These are phyloP conservation scores for Conoideocrella luteorostrata DNA, from an alignment of 2,329 filamentous ascomycete species.

Conservation along the genomic window DNA sequence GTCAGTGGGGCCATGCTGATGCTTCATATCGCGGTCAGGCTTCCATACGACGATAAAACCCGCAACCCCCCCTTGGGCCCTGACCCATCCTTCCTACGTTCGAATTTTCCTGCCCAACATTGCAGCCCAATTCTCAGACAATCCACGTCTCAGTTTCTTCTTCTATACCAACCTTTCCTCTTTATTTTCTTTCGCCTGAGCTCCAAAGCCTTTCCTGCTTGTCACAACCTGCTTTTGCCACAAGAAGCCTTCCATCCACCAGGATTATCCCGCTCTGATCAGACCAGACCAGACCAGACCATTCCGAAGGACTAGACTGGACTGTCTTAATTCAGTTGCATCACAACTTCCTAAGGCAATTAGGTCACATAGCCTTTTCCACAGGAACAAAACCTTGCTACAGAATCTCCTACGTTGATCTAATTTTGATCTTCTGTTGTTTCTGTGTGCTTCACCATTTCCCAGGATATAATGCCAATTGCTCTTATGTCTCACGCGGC, in stretches of 20 bases:
- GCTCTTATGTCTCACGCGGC: conserved; percentile 40
- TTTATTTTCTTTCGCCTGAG: conserved; percentile 14
- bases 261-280: conserved; percentile 4
- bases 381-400: conserved; percentile 8
- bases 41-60: conserved; percentile 40
- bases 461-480: conserved; percentile 35
- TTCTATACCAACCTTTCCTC: conserved; percentile 9
- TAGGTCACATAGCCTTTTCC: conserved; percentile 13
- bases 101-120: conserved; percentile 32
- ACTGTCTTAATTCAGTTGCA: conserved; percentile 22
- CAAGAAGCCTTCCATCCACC: conserved; percentile 13
- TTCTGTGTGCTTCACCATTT: conserved; percentile 5
- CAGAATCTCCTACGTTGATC: conserved; percentile 5
- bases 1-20: conserved; percentile 17
- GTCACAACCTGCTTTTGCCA: conserved; percentile 16
- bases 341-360: conserved; percentile 10
- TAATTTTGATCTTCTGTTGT: conserved; percentile 7
- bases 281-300: no score
- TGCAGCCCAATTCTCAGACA: conserved; percentile 16
- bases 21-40: conserved; percentile 19
- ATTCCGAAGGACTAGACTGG: conserved; percentile 18
- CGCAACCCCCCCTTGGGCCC: conserved; percentile 39
- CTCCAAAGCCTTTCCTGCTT: conserved; percentile 8
- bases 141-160: conserved; percentile 13
- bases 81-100: conserved; percentile 24